Evolutionary conservation across 164 flowering plant genomes (phyloP).

Genomic region (Tetracentron sinense): DNA sequence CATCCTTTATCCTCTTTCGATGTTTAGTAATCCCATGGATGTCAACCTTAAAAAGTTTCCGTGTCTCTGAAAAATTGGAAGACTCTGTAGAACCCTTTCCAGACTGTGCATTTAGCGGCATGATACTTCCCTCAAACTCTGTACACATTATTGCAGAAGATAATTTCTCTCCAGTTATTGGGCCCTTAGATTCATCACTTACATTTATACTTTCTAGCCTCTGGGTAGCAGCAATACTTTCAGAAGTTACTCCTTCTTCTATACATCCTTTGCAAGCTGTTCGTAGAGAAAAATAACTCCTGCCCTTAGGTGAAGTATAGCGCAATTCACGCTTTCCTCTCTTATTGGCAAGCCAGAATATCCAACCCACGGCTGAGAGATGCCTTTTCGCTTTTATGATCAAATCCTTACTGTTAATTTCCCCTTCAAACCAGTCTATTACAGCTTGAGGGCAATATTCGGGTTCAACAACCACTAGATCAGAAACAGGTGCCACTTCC

Average conservation of each 20-base stretch:
- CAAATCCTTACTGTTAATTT: neutral
- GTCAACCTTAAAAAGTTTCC: neutral
- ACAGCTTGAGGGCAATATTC: constrained; percentile 55
- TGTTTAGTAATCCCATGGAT: constrained; percentile 10
- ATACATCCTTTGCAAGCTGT: constrained; percentile 44
- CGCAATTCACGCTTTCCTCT: constrained; percentile 21
- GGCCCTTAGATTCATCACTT: constrained; percentile 13
- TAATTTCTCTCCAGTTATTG: neutral
- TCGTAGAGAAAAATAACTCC: constrained; percentile 36
- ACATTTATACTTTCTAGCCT: neutral
- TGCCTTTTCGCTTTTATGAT: constrained; percentile 44
- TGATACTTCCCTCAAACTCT: constrained; percentile 6
- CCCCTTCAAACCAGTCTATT: constrained; percentile 22
- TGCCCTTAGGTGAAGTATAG: constrained; percentile 45
- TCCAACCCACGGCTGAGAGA: constrained; percentile 61
- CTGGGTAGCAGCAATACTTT: neutral
- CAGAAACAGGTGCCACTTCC: neutral
- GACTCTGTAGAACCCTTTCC: constrained; percentile 11
- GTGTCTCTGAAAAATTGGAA: constrained; percentile 2
- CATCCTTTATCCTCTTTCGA: constrained; percentile 18
- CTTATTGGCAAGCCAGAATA: constrained; percentile 4
- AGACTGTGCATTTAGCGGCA: constrained; percentile 3
- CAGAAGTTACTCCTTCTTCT: constrained; percentile 14
- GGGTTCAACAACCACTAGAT: constrained; percentile 21
- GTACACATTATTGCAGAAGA: constrained; percentile 3